phyloP scores from a whole-genome alignment of 2,329 filamentous ascomycete genomes.

The Rhynchosporium secalis region DNA sequence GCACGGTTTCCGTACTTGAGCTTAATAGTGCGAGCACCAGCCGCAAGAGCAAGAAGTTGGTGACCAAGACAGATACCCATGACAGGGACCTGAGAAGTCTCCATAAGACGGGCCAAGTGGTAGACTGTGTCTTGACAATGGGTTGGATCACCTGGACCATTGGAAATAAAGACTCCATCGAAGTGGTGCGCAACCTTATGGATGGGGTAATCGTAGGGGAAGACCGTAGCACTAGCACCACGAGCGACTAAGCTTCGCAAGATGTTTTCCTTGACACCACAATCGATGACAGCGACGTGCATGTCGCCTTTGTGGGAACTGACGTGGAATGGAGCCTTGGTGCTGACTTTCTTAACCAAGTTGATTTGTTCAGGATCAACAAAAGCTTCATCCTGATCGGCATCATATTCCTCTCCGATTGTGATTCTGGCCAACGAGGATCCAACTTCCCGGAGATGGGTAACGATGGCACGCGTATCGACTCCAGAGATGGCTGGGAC shows the following conservation, averaged over 20 bases:
- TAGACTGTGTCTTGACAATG: slow-evolving; percentile 95
- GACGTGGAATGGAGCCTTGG: slow-evolving; percentile 96
- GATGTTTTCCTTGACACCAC: slow-evolving; percentile 99
- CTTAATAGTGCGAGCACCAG: slow-evolving; percentile 89
- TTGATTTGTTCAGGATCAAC: slow-evolving; percentile 96
- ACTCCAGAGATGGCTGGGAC: slow-evolving; percentile 96
- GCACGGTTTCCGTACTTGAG: slow-evolving; percentile 99
- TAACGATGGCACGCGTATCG: slow-evolving; percentile 95
- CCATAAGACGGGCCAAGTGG: slow-evolving; percentile 88
- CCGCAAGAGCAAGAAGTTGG: slow-evolving; percentile 88
- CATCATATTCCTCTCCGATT: slow-evolving; percentile 96
- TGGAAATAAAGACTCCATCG: slow-evolving; percentile 98
- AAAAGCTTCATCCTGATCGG: slow-evolving; percentile 95
- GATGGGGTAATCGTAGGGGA: slow-evolving; percentile 96
- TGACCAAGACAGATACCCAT: slow-evolving; percentile 99
- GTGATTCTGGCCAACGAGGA: slow-evolving; percentile 94
- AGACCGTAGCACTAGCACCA: slow-evolving; percentile 88
- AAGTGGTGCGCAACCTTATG: slow-evolving; percentile 98
- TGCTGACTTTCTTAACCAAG: slow-evolving; percentile 92
- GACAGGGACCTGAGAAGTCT: slow-evolving; percentile 84
- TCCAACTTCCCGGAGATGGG: slow-evolving; percentile 91
- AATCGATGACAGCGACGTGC: slow-evolving; percentile 94
- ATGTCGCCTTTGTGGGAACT: slow-evolving; percentile 78
- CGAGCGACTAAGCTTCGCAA: slow-evolving; percentile 90
- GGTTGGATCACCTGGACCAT: slow-evolving; percentile 95